A percentile compares a stretch with the other conserved stretches of the same genome.
Evolutionary conservation across 2,329 filamentous ascomycete genomes (phyloP).

Genomic region (Penicillium verrucosum): DNA sequence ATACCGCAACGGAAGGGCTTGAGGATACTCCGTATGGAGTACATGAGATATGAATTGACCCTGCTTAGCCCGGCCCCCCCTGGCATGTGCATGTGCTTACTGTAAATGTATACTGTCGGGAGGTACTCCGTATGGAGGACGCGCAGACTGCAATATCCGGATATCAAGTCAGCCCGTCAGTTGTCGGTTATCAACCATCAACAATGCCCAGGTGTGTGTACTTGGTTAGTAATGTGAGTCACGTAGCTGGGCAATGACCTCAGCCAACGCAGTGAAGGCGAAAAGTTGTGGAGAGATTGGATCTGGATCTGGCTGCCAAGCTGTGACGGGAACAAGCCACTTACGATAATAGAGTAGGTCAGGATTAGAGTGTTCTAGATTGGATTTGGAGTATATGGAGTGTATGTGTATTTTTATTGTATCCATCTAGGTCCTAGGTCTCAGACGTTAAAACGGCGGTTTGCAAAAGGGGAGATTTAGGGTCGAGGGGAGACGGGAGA

Average conservation of each 20-base stretch:
- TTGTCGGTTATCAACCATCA: neutral
- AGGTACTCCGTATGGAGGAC: neutral
- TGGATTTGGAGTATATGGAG: neutral
- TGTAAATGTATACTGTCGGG: neutral
- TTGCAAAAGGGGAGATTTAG: neutral
- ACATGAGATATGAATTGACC: neutral
- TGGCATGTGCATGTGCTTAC: conserved; percentile 1
- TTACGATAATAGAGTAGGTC: neutral
- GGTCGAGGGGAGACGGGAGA: neutral
- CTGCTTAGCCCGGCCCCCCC: neutral
- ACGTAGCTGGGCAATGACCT: neutral
- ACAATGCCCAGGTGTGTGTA: neutral
- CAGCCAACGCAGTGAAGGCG: neutral
- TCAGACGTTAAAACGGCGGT: neutral
- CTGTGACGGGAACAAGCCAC: neutral
- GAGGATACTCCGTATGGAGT: neutral
- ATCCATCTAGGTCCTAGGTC: neutral
- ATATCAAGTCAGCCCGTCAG: neutral
- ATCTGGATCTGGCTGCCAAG: neutral
- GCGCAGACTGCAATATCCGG: neutral
- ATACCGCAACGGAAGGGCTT: neutral
- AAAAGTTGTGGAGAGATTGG: neutral
- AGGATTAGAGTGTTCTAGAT: neutral
- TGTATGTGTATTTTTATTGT: neutral
- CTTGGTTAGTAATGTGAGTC: neutral